Conservation (phyloP, 495 filamentous ascomycete genomes). For the Penicillium turbatum region DNA sequence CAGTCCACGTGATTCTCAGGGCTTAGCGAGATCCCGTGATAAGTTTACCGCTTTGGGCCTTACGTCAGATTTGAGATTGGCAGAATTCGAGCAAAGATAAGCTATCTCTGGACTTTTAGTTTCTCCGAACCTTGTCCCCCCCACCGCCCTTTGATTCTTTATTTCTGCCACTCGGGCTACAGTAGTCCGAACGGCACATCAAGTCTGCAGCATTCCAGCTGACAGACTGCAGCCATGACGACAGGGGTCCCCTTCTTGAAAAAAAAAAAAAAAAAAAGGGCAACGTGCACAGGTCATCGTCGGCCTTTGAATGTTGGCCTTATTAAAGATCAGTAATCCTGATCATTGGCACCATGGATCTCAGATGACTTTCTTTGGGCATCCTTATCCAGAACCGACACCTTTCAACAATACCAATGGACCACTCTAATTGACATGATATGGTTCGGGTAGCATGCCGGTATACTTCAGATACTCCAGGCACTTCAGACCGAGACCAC, state of each 20-base stretch:
- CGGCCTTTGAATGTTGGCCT: conserved; percentile 2
- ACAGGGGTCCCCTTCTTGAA: conserved; percentile 7
- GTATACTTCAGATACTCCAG: conserved; percentile 28
- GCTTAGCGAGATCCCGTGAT: conserved; percentile 43
- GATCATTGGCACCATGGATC: no score
- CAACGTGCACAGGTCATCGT: neutral
- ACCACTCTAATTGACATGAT: neutral
- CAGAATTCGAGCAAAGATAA: neutral
- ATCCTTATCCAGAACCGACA: no score
- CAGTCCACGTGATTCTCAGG: conserved; percentile 17
- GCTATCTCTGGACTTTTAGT: neutral
- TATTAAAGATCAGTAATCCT: no score
- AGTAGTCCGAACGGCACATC: conserved; percentile 30
- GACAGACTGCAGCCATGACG: conserved; percentile 27
- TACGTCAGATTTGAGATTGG: neutral
- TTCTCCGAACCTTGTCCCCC: neutral
- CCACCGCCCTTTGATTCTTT: neutral
- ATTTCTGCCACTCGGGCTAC: conserved; percentile 32
- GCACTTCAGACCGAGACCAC: conserved; percentile 32
- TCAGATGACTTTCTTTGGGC: no score
- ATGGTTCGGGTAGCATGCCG: conserved; percentile 13
- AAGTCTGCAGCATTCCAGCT: conserved; percentile 15
- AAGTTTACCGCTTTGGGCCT: neutral
- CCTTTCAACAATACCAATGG: no score
- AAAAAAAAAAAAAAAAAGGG: neutral